A percentile compares a stretch with the other conserved stretches of the same genome.
Conservation (phyloP, 768 basidiomycete species). For the Symmetrospora coprosmae region DNA sequence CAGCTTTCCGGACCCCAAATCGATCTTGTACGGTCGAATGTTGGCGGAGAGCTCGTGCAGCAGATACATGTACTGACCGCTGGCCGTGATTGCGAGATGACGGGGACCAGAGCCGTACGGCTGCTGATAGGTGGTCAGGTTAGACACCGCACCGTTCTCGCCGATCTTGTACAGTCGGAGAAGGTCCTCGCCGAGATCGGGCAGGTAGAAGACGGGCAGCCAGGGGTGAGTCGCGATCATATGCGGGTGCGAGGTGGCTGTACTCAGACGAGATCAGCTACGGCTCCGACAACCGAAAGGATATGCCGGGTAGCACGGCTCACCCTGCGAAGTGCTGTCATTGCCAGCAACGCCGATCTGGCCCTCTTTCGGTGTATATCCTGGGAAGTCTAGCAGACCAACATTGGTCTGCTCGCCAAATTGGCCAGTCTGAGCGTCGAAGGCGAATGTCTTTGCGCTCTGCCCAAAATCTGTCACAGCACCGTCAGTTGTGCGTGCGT, state of each 20-base stretch:
- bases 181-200: neutral
- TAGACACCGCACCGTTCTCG: neutral
- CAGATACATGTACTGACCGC: neutral
- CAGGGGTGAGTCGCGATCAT: neutral
- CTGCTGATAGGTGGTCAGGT: neutral
- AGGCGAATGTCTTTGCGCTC: neutral
- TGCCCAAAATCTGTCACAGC: neutral
- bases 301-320: too few relatives aligned
- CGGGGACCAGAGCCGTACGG: neutral
- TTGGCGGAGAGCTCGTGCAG: neutral
- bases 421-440: neutral
- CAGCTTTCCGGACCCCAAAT: neutral
- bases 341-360: too few relatives aligned
- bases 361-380: neutral
- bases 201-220: neutral
- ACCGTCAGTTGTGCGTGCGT: too few relatives aligned
- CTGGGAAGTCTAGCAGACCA: neutral
- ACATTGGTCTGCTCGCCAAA: conserved; percentile 3
- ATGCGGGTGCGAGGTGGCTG: neutral
- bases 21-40: neutral
- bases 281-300: too few relatives aligned
- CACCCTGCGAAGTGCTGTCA: too few relatives aligned
- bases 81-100: neutral
- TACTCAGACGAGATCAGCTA: too few relatives aligned
- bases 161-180: neutral